phyloP scores from a whole-genome alignment of 495 filamentous ascomycete genomes.

The Opeltia flavorubescens region DNA sequence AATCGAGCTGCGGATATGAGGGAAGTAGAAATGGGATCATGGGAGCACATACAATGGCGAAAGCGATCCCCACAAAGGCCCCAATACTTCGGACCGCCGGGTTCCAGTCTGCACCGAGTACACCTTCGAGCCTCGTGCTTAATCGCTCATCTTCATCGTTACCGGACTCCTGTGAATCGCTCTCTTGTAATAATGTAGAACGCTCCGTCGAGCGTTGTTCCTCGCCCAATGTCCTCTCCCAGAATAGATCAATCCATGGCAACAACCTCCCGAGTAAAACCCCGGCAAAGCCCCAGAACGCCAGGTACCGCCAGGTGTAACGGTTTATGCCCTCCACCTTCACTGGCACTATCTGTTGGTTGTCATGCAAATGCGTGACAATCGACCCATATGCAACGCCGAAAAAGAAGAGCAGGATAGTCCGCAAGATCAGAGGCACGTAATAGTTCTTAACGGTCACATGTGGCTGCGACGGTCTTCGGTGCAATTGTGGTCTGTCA shows the following conservation, averaged over 20 bases:
- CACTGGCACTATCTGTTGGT: slow-evolving; percentile 47
- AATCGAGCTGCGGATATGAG: neutral
- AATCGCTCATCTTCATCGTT: slow-evolving; percentile 11
- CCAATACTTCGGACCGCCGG: slow-evolving; percentile 76
- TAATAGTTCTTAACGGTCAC: slow-evolving; percentile 18
- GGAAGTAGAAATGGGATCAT: slow-evolving; percentile 1
- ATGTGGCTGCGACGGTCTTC: slow-evolving; percentile 14
- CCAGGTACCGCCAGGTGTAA: slow-evolving; percentile 54
- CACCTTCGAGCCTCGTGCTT: slow-evolving; percentile 16
- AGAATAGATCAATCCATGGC: slow-evolving; percentile 71
- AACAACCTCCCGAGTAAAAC: slow-evolving; percentile 62
- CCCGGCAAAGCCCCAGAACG: slow-evolving; percentile 70
- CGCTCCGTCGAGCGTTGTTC: slow-evolving; percentile 3
- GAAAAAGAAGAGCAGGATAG: slow-evolving; percentile 58
- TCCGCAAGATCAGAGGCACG: slow-evolving; percentile 36
- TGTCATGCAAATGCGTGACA: slow-evolving; percentile 69
- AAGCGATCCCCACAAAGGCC: slow-evolving; percentile 89
- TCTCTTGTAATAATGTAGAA: neutral
- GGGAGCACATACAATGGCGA: slow-evolving; percentile 64
- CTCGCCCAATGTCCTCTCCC: slow-evolving; percentile 22
- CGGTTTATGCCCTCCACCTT: slow-evolving; percentile 41
- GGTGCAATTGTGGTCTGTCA: slow-evolving; percentile 3
- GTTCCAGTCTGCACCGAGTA: slow-evolving; percentile 55
- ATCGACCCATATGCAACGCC: slow-evolving; percentile 76
- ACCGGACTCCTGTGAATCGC: slow-evolving; percentile 12